Evolutionary conservation across 75 land plant species (phyloP), one percentile per base, ranked within the genome.

Genomic region (Selaginella moellendorffii): DNA sequence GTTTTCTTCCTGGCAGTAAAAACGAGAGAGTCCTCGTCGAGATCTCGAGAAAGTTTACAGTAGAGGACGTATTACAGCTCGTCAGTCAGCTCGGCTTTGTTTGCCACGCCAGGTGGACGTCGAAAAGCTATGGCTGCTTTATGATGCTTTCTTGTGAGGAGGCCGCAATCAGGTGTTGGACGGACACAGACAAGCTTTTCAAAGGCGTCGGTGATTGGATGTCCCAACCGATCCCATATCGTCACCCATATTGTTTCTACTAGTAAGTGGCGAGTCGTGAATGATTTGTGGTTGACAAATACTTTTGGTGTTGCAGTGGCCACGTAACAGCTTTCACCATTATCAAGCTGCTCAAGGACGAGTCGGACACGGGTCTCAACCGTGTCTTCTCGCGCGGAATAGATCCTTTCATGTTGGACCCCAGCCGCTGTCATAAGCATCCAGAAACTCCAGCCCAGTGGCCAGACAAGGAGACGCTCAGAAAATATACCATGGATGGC

Each of bases 221-320:
- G n/a, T 31, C 30, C 0, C 68, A 74, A 63, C 76, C 76, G 10
- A 64, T 74, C 58, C 66, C 67, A 27, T 54, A 68, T 52, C 65
- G 76, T 19, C 76, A 74, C 54, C 76, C 76, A 2, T 74, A 69
- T 56, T 64, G 51, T 25, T 74, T 74, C 61, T 74, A 74, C 72
- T 74, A 74, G 75, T 73, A 53, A 73, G 75, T 19, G n/a, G n/a
- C n/a, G n/a, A 56, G 5, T 56, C 19, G n/a, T 21, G 9, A 8
- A 21, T 56, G n/a, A 5, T 56, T 8, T 63, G 25, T 29, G 20
- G 24, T 14, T 0, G 2, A 23, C 26, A 24, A 27, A 1, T 19
- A 10, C 12, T 68, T 18, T 59, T 23, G 18, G 21, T 1, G 20
- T 31, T 54, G 67, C 75, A 76, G 78, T 66, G 79, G 77, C 0